Percentiles rank a stretch among this genome's conserved stretches.
These are phyloP conservation scores for Sporothrix mexicana DNA, from an alignment of 2,329 filamentous ascomycete species.

Conservation along the genomic window DNA sequence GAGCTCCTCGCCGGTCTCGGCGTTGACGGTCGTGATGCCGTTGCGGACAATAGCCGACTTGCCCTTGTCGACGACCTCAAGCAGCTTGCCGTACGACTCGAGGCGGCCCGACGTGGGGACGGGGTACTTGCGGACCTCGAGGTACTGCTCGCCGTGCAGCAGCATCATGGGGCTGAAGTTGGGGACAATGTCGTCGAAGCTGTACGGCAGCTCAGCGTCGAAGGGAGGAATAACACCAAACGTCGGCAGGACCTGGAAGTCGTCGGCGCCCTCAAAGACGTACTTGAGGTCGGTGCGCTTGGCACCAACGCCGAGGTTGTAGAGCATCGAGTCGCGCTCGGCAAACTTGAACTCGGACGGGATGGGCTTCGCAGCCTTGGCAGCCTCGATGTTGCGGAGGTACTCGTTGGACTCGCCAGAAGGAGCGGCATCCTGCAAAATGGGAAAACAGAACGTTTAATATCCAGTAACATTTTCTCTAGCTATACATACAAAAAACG, in stretches of 20 bases:
- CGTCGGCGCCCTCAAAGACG: constrained; percentile 86
- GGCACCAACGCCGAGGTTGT: constrained; percentile 92
- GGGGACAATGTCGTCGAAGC: constrained; percentile 80
- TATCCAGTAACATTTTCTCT: constrained; percentile 35
- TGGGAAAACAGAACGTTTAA: constrained; percentile 39
- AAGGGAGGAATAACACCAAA: constrained; percentile 97
- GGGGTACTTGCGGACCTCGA: constrained; percentile 90
- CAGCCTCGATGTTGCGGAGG: constrained; percentile 75
- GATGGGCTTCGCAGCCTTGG: constrained; percentile 70
- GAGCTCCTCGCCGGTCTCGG: constrained; percentile 82
- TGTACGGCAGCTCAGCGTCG: constrained; percentile 79
- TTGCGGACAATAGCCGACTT: constrained; percentile 82
- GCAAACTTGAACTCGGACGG: constrained; percentile 82
- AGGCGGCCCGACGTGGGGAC: constrained; percentile 84
- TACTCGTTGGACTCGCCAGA: constrained; percentile 56
- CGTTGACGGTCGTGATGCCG: constrained; percentile 82
- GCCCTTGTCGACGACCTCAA: constrained; percentile 97
- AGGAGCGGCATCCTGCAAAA: constrained; percentile 36
- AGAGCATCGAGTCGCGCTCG: constrained; percentile 89
- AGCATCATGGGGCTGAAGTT: constrained; percentile 99
- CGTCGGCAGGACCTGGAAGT: constrained; percentile 94
- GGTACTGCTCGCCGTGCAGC: constrained; percentile 97
- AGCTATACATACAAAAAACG: constrained; percentile 33
- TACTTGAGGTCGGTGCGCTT: constrained; percentile 87
- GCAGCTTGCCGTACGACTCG: constrained; percentile 75